phyloP scores from a whole-genome alignment of 2,329 filamentous ascomycete genomes.

The Colletotrichum caudatum region DNA sequence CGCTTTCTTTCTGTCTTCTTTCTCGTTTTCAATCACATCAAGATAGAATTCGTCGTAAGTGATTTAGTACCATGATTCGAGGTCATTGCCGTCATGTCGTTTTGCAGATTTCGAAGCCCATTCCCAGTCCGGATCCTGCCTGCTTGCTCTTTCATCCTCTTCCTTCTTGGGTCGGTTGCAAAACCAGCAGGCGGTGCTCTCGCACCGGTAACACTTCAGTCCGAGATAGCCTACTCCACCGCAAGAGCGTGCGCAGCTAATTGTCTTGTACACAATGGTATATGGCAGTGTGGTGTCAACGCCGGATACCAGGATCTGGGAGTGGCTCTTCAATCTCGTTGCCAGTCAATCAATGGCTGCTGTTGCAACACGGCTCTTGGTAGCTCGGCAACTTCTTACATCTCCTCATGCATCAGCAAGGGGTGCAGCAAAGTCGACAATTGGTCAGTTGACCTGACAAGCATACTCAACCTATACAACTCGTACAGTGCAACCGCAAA shows the following conservation, averaged over 20 bases:
- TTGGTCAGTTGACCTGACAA: slow-evolving; percentile 43
- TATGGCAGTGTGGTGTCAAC: slow-evolving; percentile 41
- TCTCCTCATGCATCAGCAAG: slow-evolving; percentile 44
- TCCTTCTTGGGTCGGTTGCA: background rate
- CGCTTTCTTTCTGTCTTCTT: background rate
- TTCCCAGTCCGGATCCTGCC: background rate
- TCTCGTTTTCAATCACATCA: no score
- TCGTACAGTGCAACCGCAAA: slow-evolving; percentile 46
- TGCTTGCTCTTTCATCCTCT: background rate
- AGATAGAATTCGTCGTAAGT: background rate
- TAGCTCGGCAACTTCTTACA: slow-evolving; percentile 45
- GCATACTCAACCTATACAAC: slow-evolving; percentile 44
- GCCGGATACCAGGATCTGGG: slow-evolving; percentile 43
- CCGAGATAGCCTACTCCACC: slow-evolving; percentile 36
- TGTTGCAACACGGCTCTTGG: slow-evolving; percentile 44
- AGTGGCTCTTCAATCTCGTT: slow-evolving; percentile 44
- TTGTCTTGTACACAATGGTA: slow-evolving; percentile 45
- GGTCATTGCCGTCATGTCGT: background rate
- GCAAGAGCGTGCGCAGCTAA: slow-evolving; percentile 45
- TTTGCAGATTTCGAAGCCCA: background rate
- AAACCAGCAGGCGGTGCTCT: slow-evolving; percentile 35
- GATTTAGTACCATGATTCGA: background rate
- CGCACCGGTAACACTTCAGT: slow-evolving; percentile 34
- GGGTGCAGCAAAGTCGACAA: slow-evolving; percentile 43
- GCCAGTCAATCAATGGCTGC: slow-evolving; percentile 45